phyloP scores from a whole-genome alignment of 1,284 basidiomycete species.

The Cronartium quercuum region DNA sequence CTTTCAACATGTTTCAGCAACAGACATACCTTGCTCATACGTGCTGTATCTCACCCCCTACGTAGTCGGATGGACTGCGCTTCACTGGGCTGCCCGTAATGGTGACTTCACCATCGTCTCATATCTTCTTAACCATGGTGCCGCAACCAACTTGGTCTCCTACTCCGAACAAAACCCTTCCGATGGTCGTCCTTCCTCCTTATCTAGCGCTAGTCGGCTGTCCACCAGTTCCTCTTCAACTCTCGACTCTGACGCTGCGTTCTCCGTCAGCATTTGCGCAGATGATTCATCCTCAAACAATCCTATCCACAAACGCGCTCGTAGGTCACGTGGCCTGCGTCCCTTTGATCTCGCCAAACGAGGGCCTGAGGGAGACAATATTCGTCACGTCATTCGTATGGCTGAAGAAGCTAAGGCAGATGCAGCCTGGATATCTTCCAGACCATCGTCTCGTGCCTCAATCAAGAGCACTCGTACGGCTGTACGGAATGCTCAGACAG shows the following conservation, averaged over 20 bases:
- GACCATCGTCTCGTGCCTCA: slow-evolving; percentile 13
- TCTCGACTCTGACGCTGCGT: neutral
- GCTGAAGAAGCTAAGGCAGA: slow-evolving; percentile 20
- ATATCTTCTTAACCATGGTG: slow-evolving; percentile 83
- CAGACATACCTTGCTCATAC: neutral
- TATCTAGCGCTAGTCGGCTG: neutral
- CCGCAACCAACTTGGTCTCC: slow-evolving; percentile 69
- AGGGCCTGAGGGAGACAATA: slow-evolving; percentile 27
- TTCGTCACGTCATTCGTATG: slow-evolving; percentile 29
- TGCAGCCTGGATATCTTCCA: neutral
- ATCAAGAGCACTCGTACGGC: slow-evolving; percentile 9
- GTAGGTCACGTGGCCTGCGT: slow-evolving; percentile 11
- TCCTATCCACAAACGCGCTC: neutral
- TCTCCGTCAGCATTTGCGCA: neutral
- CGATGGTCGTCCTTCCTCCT: neutral
- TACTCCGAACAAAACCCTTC: slow-evolving; percentile 66
- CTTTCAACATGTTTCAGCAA: neutral
- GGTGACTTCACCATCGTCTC: slow-evolving; percentile 85
- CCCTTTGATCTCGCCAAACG: slow-evolving; percentile 30
- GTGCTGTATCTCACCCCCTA: neutral
- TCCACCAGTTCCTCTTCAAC: slow-evolving; percentile 7
- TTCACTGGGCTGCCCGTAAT: slow-evolving; percentile 86
- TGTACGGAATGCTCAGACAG: slow-evolving; percentile 9
- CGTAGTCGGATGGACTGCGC: slow-evolving; percentile 81
- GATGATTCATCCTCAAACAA: neutral